These are phyloP conservation scores for Elongisporangium prolatum DNA, from an alignment of 352 stramenopile genomes.

Conservation along the genomic window DNA sequence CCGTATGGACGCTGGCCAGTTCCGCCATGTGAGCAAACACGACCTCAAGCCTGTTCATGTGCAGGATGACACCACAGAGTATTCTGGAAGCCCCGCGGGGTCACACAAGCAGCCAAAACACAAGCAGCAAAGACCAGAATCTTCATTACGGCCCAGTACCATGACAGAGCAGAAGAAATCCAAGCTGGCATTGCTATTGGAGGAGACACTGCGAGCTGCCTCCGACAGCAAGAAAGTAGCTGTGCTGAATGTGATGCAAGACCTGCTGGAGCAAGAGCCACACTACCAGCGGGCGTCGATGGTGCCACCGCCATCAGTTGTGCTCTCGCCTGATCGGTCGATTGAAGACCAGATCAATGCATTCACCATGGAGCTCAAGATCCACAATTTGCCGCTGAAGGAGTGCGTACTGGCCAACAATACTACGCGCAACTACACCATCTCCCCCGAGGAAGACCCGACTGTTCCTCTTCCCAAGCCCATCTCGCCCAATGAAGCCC, in stretches of 20 bases:
- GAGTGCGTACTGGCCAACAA: constrained; percentile 47
- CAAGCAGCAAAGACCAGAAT: not conserved
- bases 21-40: constrained; percentile 30
- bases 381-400: constrained; percentile 15
- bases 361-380: not conserved
- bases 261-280: not conserved
- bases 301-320: not conserved
- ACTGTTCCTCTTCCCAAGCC: constrained; percentile 20
- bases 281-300: not conserved
- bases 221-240: not conserved
- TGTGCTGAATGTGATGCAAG: not conserved
- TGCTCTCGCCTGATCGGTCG: not conserved
- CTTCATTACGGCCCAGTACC: not conserved
- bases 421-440: constrained; percentile 39
- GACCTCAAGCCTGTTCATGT: constrained; percentile 10
- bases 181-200: not conserved
- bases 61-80: not conserved
- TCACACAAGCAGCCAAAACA: not conserved
- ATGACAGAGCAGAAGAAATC: not conserved
- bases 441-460: constrained; percentile 22
- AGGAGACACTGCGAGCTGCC: not conserved
- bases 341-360: not conserved
- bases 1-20: constrained; percentile 35
- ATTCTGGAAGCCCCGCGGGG: not conserved
- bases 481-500: constrained; percentile 28